Percentiles rank a stretch among this genome's conserved stretches.
These are phyloP conservation scores for Fusarium aywerte DNA, from an alignment of 2,329 filamentous ascomycete genomes.

Conservation along the genomic window DNA sequence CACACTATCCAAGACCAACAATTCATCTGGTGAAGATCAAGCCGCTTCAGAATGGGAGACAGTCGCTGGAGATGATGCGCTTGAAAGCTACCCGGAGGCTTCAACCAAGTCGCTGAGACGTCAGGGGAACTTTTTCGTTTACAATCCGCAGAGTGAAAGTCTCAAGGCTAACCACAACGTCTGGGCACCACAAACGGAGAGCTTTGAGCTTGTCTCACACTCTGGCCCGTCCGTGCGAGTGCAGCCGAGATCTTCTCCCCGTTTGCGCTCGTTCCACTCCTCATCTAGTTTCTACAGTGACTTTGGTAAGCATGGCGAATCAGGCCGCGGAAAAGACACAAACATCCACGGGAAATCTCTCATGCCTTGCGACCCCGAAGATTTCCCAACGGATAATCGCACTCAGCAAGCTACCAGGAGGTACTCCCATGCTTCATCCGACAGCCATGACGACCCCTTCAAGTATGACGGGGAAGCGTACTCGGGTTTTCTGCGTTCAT, in stretches of 20 bases:
- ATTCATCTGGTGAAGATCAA: conserved; percentile 30
- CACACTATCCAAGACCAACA: not conserved
- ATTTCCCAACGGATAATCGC: not conserved
- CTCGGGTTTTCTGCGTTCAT: conserved; percentile 51
- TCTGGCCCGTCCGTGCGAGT: conserved; percentile 20
- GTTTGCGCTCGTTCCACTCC: conserved; percentile 44
- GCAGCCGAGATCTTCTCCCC: conserved; percentile 18
- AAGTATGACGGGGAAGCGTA: conserved; percentile 57
- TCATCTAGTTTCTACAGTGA: conserved; percentile 47
- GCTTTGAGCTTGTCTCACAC: conserved; percentile 27
- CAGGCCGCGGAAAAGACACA: conserved; percentile 9
- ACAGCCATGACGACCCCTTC: conserved; percentile 57
- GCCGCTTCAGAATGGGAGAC: conserved; percentile 49
- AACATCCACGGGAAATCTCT: not conserved
- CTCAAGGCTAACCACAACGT: not conserved
- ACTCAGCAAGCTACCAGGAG: conserved; percentile 26
- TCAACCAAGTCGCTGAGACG: conserved; percentile 15
- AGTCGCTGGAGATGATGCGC: conserved; percentile 44
- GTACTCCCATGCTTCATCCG: conserved; percentile 49
- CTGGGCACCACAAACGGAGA: conserved; percentile 12
- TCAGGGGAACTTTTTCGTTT: conserved; percentile 31
- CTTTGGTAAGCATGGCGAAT: conserved; percentile 6
- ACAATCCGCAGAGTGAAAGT: conserved; percentile 18
- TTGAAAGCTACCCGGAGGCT: conserved; percentile 16
- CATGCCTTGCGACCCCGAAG: not conserved